Evolutionary conservation across 148 eudicot species (phyloP).

Genomic region (Fagopyrum homotropicum): DNA sequence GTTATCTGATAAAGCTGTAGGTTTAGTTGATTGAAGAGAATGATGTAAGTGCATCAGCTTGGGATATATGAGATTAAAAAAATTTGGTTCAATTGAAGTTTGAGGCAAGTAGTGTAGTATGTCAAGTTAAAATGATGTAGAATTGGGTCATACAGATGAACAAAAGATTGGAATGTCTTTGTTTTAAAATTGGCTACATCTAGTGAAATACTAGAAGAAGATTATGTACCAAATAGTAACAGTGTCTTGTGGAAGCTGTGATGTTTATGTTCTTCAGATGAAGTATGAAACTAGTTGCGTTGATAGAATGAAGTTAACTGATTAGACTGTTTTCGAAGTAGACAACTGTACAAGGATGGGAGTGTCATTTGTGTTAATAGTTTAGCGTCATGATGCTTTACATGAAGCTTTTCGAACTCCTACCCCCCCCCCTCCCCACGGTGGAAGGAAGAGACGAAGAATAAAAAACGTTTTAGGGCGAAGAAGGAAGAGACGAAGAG

Average conservation of each 20-base stretch:
- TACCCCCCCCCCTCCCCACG: too few relatives aligned
- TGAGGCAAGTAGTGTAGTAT: background rate
- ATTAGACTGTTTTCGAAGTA: background rate
- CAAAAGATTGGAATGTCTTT: background rate
- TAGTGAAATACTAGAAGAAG: conserved; percentile 2
- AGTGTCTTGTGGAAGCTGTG: background rate
- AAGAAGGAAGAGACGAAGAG: too few relatives aligned
- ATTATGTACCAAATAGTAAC: background rate
- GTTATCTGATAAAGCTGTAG: too few relatives aligned
- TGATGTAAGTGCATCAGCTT: too few relatives aligned
- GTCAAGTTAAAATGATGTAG: background rate
- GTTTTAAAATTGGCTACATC: background rate
- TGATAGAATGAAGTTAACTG: background rate
- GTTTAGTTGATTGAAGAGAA: too few relatives aligned
- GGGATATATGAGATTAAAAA: background rate
- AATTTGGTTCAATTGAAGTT: background rate
- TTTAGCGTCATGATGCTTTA: background rate
- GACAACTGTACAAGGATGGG: background rate
- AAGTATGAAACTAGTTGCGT: background rate
- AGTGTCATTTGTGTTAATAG: too few relatives aligned
- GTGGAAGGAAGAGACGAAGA: background rate
- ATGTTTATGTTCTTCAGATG: background rate
- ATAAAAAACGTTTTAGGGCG: too few relatives aligned
- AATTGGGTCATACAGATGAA: background rate
- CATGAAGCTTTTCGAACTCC: background rate